Conservation (phyloP, 352 stramenopile species). For the Phytophthora cajani region DNA sequence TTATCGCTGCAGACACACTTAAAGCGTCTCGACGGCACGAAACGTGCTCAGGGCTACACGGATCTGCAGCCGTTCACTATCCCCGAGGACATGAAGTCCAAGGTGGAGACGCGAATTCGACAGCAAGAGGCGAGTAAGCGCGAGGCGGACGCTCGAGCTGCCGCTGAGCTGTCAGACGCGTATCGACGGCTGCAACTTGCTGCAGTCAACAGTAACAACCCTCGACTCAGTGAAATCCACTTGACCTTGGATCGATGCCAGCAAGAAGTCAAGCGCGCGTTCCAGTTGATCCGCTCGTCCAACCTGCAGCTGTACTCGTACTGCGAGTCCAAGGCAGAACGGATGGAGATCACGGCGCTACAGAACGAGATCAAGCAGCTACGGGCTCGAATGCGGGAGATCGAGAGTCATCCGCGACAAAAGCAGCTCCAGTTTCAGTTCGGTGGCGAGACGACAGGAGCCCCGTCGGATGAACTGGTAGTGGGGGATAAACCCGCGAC, state of each 20-base stretch:
- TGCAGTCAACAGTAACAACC: constrained; percentile 47
- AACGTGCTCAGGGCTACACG: constrained; percentile 50
- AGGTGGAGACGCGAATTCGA: constrained; percentile 76
- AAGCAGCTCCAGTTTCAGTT: constrained; percentile 28
- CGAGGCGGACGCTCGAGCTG: constrained; percentile 51
- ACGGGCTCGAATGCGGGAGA: constrained; percentile 42
- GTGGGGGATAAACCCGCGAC: constrained; percentile 16
- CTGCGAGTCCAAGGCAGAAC: constrained; percentile 70
- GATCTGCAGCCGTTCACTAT: constrained; percentile 80
- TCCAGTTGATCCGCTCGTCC: constrained; percentile 67
- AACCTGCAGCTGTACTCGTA: constrained; percentile 73
- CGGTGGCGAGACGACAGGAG: constrained; percentile 9
- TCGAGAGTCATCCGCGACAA: constrained; percentile 24
- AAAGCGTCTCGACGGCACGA: constrained; percentile 27
- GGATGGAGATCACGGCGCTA: constrained; percentile 49
- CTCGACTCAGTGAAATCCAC: constrained; percentile 63
- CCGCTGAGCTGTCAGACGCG: constrained; percentile 58
- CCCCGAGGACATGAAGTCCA: constrained; percentile 79
- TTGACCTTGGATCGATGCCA: constrained; percentile 71
- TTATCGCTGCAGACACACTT: constrained; percentile 63
- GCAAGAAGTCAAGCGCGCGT: constrained; percentile 70
- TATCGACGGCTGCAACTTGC: constrained; percentile 69
- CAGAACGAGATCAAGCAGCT: constrained; percentile 63
- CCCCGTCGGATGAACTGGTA: constrained; percentile 7
- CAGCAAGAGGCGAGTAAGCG: constrained; percentile 58